Base-by-base conservation (phyloP, 1,284 basidiomycete species). In the Cystobasidium slooffiae region DNA sequence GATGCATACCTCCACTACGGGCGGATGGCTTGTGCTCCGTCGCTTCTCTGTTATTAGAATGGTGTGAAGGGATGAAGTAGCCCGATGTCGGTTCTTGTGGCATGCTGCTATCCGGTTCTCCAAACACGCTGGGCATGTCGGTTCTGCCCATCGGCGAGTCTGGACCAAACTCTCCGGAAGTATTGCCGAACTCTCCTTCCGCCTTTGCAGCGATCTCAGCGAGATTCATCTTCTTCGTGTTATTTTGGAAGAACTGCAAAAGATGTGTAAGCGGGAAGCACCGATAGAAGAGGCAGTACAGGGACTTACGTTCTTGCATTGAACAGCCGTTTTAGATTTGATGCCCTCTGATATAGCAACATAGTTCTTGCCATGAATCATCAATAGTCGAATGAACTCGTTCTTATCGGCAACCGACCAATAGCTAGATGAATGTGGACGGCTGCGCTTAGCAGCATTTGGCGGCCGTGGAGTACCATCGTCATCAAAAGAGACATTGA, bases 311-410 rank as follows among this genome's bases (percentile, higher is more conserved):
- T 89, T 89, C 75, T 85, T 86, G 62, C 91, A 90, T 85, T 94
- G 92, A 8, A 88, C 85, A 3, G 88, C 87, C 9, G 90, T 92
- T 88, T 94, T 94, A 80, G 88, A 89, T 8, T 88, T 88, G 83
- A 94, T 86, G 7, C 87, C 86, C 4, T 88, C 86, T 0, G 92
- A 88, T 61, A 94, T 90, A 18, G 87, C 85, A 76, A 89, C 88
- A 82, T 91, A 91, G 79, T 93, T 88, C 77, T 88, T 87, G 51
- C 91, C 91, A 80, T 92, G 86, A 76, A 88, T 84, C 16, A 84
- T 83, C 16, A 93, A 84, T 43, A 92, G 85, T 44, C 86, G 83
- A 68, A 90, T 80, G 81, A 94, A 91, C 77, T 83, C 81, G 77
- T 81, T 81, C 74, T 84, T 83, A 80, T 87, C 85, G 18, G 84